Evolutionary conservation across 2,329 filamentous ascomycete species (phyloP), one percentile per base, ranked within the genome.

Genomic region (Arthrobotrys sinensis): DNA sequence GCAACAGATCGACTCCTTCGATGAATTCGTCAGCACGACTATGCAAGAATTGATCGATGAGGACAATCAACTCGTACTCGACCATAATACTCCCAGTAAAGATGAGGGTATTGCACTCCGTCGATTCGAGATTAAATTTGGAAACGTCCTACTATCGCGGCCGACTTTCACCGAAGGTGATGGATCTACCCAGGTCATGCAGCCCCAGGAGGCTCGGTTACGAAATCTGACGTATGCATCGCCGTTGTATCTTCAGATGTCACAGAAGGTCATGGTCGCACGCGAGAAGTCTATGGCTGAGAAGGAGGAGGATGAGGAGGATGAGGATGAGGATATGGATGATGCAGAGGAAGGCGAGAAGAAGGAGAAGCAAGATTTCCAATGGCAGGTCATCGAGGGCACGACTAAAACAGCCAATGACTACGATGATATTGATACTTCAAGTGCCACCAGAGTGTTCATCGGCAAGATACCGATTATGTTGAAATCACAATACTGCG

Each of bases 381-480:
- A 82, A 19, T 76, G 82, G 77, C 82, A 83, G 16, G 81, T 77
- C 50, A 77, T 77, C 38, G 73, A 66, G 38, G 73, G 71, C 5
- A 75, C 70, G 8, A 71, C 66, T 16, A 89, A 91, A 76, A 87
- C 89, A 76, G 84, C 84, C 14, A 84, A 85, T 14, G 86, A 88
- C 34, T 84, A 87, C 19, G 88, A 89, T 21, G 84, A 86, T 11
- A 86, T 88, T 64, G 86, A 78, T 40, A 65, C 63, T 28, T 69
- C 62, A 12, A 77, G 71, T 28, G 68, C 68, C 43, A 79, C 69
- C 7, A 67, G 86, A 68, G 91, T 97, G 43, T 98, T 96, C 84
- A 93, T 98, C 80, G 96, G 96, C 81, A 97, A 97, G 84, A 89
- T 99, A 82, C 96, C 96, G 1, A 94, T 98, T 83, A 99, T 99